Conservation (phyloP, 2,329 filamentous ascomycete genomes). For the Fusarium marasasianum region DNA sequence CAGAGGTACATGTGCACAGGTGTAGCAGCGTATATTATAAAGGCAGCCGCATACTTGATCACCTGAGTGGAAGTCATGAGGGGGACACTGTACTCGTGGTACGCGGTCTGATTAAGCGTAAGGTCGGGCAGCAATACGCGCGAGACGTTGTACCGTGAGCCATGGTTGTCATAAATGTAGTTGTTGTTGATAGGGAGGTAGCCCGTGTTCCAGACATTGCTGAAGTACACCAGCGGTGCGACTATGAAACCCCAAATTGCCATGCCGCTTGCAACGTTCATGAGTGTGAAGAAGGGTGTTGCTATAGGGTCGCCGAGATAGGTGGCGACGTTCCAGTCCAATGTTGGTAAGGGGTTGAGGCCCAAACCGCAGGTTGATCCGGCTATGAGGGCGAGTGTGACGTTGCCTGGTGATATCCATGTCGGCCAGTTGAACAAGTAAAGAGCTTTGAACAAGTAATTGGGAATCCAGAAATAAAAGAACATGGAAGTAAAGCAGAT, state of each 20-base stretch:
- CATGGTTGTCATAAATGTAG: constrained; percentile 66
- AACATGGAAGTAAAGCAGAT: constrained; percentile 57
- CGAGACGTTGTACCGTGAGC: constrained; percentile 59
- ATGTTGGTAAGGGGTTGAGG: constrained; percentile 50
- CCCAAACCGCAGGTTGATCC: constrained; percentile 51
- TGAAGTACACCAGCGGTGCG: constrained; percentile 59
- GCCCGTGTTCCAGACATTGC: constrained; percentile 57
- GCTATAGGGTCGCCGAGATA: constrained; percentile 45
- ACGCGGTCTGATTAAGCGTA: constrained; percentile 61
- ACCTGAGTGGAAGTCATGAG: constrained; percentile 58
- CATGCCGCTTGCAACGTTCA: constrained; percentile 45
- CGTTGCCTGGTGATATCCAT: constrained; percentile 58
- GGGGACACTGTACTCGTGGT: constrained; percentile 62
- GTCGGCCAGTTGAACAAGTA: constrained; percentile 60
- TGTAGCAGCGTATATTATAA: constrained; percentile 44
- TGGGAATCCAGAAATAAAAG: constrained; percentile 62
- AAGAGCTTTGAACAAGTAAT: constrained; percentile 58
- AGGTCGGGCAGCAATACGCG: constrained; percentile 60
- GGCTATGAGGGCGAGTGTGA: constrained; percentile 47
- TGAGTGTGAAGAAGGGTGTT: constrained; percentile 43
- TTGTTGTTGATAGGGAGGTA: constrained; percentile 66
- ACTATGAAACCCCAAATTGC: constrained; percentile 63
- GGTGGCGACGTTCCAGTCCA: constrained; percentile 53
- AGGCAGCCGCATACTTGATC: constrained; percentile 46
- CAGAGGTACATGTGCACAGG: constrained; percentile 46